A percentile compares a stretch with the other conserved stretches of the same genome.
These are phyloP conservation scores for Lachancea meyersii DNA, from an alignment of 805 yeast species.

Conservation along the genomic window DNA sequence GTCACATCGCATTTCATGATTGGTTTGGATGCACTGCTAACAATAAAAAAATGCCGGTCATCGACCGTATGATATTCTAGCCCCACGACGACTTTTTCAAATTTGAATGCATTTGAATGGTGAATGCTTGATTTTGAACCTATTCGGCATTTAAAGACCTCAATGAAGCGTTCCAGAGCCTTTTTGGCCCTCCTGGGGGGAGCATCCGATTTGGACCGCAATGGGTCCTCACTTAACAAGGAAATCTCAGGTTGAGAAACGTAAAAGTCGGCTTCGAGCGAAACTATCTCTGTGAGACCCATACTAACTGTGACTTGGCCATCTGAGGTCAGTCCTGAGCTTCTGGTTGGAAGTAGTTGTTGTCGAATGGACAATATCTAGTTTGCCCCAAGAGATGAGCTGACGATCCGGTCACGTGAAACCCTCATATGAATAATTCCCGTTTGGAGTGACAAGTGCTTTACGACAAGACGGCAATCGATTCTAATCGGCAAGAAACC, in stretches of 20 bases:
- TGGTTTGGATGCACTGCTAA: conserved; percentile 2
- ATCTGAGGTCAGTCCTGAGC: not conserved
- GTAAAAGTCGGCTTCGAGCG: conserved; percentile 1
- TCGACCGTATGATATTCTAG: conserved; percentile 3
- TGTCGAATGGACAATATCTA: too few relatives aligned
- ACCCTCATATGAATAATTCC: too few relatives aligned
- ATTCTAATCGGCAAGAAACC: too few relatives aligned
- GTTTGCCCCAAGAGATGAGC: too few relatives aligned
- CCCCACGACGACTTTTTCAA: not conserved
- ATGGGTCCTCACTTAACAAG: not conserved
- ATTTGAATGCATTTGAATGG: not conserved
- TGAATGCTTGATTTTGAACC: not conserved
- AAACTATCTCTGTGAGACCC: not conserved
- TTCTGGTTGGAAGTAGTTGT: not conserved
- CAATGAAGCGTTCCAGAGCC: not conserved
- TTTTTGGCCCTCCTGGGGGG: not conserved
- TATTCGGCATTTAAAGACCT: conserved; percentile 1
- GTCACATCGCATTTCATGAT: conserved; percentile 8
- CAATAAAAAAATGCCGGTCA: conserved; percentile 2
- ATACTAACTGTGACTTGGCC: not conserved
- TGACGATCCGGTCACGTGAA: too few relatives aligned
- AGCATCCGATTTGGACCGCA: not conserved
- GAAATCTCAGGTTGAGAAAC: not conserved
- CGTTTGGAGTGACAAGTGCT: too few relatives aligned
- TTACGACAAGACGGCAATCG: too few relatives aligned